phyloP scores from a whole-genome alignment of 2,329 filamentous ascomycete genomes.

The Alternaria arborescens region DNA sequence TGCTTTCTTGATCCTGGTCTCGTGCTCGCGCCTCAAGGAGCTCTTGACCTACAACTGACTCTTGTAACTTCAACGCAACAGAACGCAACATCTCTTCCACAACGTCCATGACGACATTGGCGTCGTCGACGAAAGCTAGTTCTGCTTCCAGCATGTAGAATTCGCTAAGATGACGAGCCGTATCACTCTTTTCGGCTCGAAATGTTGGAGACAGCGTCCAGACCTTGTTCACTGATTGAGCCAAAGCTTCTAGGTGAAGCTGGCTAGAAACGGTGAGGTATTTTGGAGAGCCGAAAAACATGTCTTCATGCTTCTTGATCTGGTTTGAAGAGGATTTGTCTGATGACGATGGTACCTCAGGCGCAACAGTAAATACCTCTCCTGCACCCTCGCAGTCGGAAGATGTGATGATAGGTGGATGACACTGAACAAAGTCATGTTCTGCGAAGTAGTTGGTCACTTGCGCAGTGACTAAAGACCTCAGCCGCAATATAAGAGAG shows the following conservation, averaged over 20 bases:
- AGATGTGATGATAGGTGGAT: slow-evolving; percentile 93
- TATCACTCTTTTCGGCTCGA: slow-evolving; percentile 84
- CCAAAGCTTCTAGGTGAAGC: slow-evolving; percentile 90
- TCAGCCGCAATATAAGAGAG: slow-evolving; percentile 78
- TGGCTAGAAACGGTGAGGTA: slow-evolving; percentile 96
- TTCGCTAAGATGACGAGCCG: slow-evolving; percentile 90
- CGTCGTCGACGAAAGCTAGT: slow-evolving; percentile 76
- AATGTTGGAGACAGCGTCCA: slow-evolving; percentile 96
- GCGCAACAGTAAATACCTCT: slow-evolving; percentile 80
- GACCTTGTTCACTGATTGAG: slow-evolving; percentile 86
- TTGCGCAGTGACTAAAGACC: slow-evolving; percentile 79
- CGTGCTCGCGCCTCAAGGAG: slow-evolving; percentile 59
- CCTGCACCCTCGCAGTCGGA: slow-evolving; percentile 97
- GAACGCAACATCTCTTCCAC: slow-evolving; percentile 78
- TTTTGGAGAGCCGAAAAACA: slow-evolving; percentile 87
- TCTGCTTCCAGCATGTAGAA: slow-evolving; percentile 99
- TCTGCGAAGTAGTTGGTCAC: slow-evolving; percentile 78
- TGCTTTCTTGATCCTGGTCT: slow-evolving; percentile 46
- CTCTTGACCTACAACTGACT: slow-evolving; percentile 63
- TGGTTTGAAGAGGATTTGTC: slow-evolving; percentile 33
- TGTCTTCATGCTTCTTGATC: slow-evolving; percentile 36
- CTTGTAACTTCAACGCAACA: slow-evolving; percentile 60
- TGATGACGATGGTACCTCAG: slow-evolving; percentile 35
- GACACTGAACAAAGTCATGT: slow-evolving; percentile 79
- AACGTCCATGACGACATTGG: slow-evolving; percentile 78